Percentiles rank a stretch among this genome's conserved stretches.
Evolutionary conservation across 768 basidiomycete species (phyloP).

Genomic region (Rhodotorula graminis): DNA sequence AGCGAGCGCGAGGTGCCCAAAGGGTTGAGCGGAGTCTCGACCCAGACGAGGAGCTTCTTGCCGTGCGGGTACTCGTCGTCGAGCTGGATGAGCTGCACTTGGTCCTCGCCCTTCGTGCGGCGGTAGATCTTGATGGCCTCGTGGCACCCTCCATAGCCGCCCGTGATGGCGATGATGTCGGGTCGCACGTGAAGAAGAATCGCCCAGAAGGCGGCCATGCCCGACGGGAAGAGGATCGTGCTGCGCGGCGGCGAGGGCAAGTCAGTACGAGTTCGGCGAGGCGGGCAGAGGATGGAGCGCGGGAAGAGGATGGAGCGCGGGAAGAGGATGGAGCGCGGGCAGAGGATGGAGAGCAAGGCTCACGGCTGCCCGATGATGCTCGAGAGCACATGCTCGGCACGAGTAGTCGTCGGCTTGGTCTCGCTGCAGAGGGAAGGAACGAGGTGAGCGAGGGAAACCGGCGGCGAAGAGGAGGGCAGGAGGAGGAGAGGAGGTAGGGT

Average conservation of each 20-base stretch:
- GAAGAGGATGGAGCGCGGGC: too few species aligned
- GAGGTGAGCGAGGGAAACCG: background rate
- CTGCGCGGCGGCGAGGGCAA: too few species aligned
- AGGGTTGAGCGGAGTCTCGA: conserved; percentile 84
- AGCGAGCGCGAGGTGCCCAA: conserved; percentile 76
- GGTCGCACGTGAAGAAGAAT: conserved; percentile 66
- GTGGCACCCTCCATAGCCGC: conserved; percentile 71
- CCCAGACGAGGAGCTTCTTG: conserved; percentile 62
- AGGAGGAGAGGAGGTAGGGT: background rate
- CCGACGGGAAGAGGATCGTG: conserved; percentile 52
- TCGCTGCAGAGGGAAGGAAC: conserved; percentile 13
- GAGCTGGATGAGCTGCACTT: conserved; percentile 55
- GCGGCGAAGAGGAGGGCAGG: conserved; percentile 52
- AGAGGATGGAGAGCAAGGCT: too few species aligned
- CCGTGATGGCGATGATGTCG: conserved; percentile 67
- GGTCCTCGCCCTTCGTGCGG: conserved; percentile 51
- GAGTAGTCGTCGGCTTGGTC: conserved; percentile 34
- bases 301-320: too few species aligned
- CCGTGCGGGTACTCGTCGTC: conserved; percentile 67
- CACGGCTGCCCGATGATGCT: conserved; percentile 27
- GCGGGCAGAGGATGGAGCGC: too few species aligned
- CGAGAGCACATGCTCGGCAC: conserved; percentile 63
- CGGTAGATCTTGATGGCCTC: conserved; percentile 62
- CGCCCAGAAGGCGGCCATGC: conserved; percentile 71
- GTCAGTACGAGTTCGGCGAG: too few species aligned